These are phyloP conservation scores for Paecilomyces sp. DNA, from an alignment of 2,329 filamentous ascomycete species.

Conservation along the genomic window DNA sequence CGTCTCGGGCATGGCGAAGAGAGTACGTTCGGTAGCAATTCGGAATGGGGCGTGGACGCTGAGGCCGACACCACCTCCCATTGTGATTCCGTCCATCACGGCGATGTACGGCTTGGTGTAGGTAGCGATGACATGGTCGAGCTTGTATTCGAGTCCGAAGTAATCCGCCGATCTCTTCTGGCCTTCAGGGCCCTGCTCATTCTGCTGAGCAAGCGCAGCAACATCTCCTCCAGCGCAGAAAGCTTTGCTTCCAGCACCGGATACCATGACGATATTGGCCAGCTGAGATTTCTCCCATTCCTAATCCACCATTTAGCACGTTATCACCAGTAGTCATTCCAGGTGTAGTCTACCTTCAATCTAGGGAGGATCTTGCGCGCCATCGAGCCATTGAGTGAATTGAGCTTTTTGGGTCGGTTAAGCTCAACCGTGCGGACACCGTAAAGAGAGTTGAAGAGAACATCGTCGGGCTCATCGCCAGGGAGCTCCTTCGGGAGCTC, in stretches of 20 bases:
- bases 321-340: conserved; percentile 3
- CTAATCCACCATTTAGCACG: conserved; percentile 17
- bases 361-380: conserved; percentile 86
- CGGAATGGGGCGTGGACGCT: conserved; percentile 93
- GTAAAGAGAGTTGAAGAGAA: conserved; percentile 82
- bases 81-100: conserved; percentile 96
- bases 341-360: conserved; percentile 46
- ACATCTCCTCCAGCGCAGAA: conserved; percentile 96
- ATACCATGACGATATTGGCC: conserved; percentile 87
- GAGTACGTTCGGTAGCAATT: conserved; percentile 89
- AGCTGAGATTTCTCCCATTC: conserved; percentile 95
- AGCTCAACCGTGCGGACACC: conserved; percentile 88
- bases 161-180: conserved; percentile 72
- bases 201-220: conserved; percentile 65
- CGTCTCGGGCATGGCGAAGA: conserved; percentile 98
- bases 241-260: conserved; percentile 75
- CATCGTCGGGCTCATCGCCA: conserved; percentile 76
- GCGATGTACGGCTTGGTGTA: conserved; percentile 90
- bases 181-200: conserved; percentile 60
- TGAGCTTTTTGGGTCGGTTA: conserved; percentile 86
- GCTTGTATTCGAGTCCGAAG: conserved; percentile 91
- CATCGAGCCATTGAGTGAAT: conserved; percentile 92
- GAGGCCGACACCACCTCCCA: conserved; percentile 94
- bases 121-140: conserved; percentile 91
- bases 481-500: conserved; percentile 48